Evolutionary conservation across 1,139 yeast species (phyloP), one percentile per base, ranked within the genome.

Genomic region (Suhomyces ambrosiae): DNA sequence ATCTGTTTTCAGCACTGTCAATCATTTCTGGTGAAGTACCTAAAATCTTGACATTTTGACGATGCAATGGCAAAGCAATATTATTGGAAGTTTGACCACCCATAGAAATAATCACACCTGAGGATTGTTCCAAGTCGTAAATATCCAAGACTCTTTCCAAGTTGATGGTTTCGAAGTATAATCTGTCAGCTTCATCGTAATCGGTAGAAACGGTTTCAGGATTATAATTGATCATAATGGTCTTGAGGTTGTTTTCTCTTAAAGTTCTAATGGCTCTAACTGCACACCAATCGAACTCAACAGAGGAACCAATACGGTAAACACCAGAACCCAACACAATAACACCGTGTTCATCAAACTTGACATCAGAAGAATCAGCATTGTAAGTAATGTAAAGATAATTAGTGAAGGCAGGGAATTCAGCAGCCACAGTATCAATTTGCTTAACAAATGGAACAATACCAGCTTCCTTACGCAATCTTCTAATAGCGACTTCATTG

Each of bases 21-120:
- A 92, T 92, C 96, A 88, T 89, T 65, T 88, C 96, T 44, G 98
- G 98, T 27, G 96, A 85, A 35, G 98, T 92, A 67, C 98, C 98
- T 54, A 92, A 74, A 49, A 92, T 86, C 73, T 90, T 92, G 53
- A 89, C 97, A 60, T 88, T 88, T 70, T 90, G 95, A 68, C 97
- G 85, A 68, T 90, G 92, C 57, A 92, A 76, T 46, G 90, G 82
- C 62, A 92, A 76, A 23, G 98, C 98, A 71, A 92, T 92, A 65
- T 92, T 92, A 71, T 92, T 89, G 7, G 97, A 88, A 30, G 96
- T 87, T 73, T 94, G 98, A 61, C 98, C 98, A 76, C 98, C 98
- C 95, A 92, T 89, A 46, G 97, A 86, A 50, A 92, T 88, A 49
- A 92, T 83, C 46, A 92, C 97, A 73, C 98, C 98, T 13, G 82